phyloP scores from a whole-genome alignment of 2,329 filamentous ascomycete species.

The Periconia digitata region DNA sequence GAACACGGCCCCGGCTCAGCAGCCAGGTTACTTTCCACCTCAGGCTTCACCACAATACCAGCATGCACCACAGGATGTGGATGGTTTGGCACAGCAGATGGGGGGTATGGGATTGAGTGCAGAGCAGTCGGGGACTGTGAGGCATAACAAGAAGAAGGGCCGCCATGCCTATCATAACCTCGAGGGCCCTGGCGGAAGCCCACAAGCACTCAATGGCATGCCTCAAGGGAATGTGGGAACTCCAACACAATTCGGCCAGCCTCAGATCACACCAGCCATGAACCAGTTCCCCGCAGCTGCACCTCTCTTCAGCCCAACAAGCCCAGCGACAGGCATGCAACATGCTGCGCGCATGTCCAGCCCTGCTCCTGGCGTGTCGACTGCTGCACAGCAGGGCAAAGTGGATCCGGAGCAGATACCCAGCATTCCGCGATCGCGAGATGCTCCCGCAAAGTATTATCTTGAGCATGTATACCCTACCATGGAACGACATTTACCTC shows the following conservation, averaged over 20 bases:
- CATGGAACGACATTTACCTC: constrained; percentile 90
- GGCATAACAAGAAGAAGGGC: constrained; percentile 84
- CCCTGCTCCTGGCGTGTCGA: constrained; percentile 36
- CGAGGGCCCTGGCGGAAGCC: constrained; percentile 68
- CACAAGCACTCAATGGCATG: constrained; percentile 70
- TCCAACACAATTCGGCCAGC: constrained; percentile 58
- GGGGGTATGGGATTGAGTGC: constrained; percentile 29
- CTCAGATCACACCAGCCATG: constrained; percentile 48
- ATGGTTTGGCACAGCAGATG: constrained; percentile 30
- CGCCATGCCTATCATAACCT: constrained; percentile 89
- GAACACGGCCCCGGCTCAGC: constrained; percentile 30
- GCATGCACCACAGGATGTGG: constrained; percentile 35
- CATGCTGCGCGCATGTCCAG: constrained; percentile 36
- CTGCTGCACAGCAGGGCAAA: constrained; percentile 68
- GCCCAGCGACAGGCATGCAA: constrained; percentile 38
- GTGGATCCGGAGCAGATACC: constrained; percentile 93
- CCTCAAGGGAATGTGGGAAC: constrained; percentile 59
- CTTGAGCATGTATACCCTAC: constrained; percentile 88
- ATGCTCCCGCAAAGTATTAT: constrained; percentile 80
- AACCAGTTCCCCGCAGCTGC: constrained; percentile 65
- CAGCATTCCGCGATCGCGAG: constrained; percentile 83
- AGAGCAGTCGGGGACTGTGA: constrained; percentile 50
- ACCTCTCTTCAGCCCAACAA: constrained; percentile 53
- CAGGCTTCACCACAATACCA: constrained; percentile 34
- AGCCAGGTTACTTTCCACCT: constrained; percentile 47